These are phyloP conservation scores for Geranomyces michiganensis DNA, from an alignment of 192 early-diverging fungal genomes.

Conservation along the genomic window DNA sequence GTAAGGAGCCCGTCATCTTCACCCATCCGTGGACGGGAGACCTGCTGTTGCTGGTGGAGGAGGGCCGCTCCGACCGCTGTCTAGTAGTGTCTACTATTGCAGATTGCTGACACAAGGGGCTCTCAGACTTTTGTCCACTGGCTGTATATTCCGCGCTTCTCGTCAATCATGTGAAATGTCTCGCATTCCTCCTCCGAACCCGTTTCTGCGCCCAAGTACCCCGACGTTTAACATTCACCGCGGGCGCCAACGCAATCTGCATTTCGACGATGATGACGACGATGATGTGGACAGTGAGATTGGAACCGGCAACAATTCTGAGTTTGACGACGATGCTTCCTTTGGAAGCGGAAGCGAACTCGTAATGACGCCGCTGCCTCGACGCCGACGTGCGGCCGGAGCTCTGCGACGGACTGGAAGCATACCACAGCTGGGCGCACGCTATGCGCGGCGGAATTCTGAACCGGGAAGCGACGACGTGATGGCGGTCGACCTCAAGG, in stretches of 20 bases:
- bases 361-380: neutral
- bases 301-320: neutral
- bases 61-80: too few relatives aligned
- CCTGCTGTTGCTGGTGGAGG: too few relatives aligned
- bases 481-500: neutral
- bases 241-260: neutral
- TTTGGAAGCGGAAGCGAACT: neutral
- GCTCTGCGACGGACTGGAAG: neutral
- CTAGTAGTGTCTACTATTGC: too few relatives aligned
- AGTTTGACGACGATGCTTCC: constrained; percentile 3
- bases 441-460: neutral
- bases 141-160: too few relatives aligned
- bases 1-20: too few relatives aligned
- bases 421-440: neutral
- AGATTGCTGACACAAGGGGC: too few relatives aligned
- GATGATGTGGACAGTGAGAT: neutral
- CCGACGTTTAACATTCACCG: constrained; percentile 9
- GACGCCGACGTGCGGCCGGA: neutral
- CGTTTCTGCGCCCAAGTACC: constrained; percentile 5
- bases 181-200: neutral
- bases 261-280: constrained; percentile 2
- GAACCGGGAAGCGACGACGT: neutral
- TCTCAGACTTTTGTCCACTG: too few relatives aligned
- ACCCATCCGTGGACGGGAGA: too few relatives aligned
- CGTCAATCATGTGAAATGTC: too few relatives aligned